These are phyloP conservation scores for Salix suchowensis DNA, from an alignment of 345 rosid species.

Conservation along the genomic window DNA sequence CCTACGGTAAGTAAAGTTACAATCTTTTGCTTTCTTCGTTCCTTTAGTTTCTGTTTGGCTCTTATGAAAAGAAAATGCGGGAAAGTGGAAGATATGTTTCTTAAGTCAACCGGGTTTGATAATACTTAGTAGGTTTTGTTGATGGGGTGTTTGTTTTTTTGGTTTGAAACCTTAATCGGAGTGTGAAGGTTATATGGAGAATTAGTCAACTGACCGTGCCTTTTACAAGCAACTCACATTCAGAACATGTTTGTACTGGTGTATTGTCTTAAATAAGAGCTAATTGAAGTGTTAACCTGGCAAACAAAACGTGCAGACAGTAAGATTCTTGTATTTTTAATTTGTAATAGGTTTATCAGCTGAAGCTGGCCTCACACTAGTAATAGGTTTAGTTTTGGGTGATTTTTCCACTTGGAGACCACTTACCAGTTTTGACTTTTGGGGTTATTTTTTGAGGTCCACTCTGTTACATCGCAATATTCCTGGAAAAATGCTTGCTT, in stretches of 20 bases:
- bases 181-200: neutral
- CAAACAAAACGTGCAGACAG: neutral
- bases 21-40: neutral
- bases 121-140: neutral
- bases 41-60: constrained; percentile 6
- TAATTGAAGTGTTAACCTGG: neutral
- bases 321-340: neutral
- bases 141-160: neutral
- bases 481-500: neutral
- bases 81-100: neutral
- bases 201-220: neutral
- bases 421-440: neutral
- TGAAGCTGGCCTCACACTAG: neutral
- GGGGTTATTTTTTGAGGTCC: neutral
- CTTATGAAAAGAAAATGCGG: constrained; percentile 11
- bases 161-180: neutral
- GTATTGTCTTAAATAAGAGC: neutral
- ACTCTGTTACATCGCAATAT: neutral
- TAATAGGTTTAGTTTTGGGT: neutral
- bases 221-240: neutral
- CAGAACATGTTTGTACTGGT: neutral
- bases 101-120: neutral
- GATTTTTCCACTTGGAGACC: neutral
- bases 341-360: neutral
- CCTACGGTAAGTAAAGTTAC: constrained; percentile 43